Evolutionary conservation across 1,284 basidiomycete genomes (phyloP), one percentile per base, ranked within the genome.

Genomic region (Leccinum fuscescens): DNA sequence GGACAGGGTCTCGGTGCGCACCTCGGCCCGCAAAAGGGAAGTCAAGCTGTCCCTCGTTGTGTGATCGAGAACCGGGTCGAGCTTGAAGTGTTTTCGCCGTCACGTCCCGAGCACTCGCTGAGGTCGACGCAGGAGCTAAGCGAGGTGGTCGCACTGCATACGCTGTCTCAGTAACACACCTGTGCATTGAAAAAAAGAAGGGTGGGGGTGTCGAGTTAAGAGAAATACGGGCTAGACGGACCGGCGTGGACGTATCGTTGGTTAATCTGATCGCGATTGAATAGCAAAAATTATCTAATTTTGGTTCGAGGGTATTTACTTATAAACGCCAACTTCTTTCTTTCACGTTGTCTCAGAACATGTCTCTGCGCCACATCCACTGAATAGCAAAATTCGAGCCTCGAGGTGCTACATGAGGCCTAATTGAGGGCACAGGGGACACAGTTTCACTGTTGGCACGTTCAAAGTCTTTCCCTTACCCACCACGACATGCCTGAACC

Each of bases 341-440:
- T 59, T 68, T 71, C 70, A 64, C 67, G 48, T 62, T 62, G 60
- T 65, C 57, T 62, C 48, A 27, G 56, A 67, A 69, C 31, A 63
- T 64, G 70, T 37, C 62, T 49, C 57, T 52, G 54, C 69, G 64
- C 66, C 67, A 71, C 73, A 69, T 50, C 48, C 62, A 57, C 58
- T 50, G 61, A 58, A 49, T 60, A 58, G 57, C 39, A 49, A 59
- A 46, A 22, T 31, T 55, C 24, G 52, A 37, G 63, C 71, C 73
- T 75, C 67, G 72, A 75, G 71, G 42, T 39, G 60, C 39, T 58
- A 58, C 68, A 69, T 33, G 69, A 68, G 69, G 70, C 46, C 46
- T 48, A 22, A 48, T 48, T 48, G 46, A 48, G 46, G 46, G 46
- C 46, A 22, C 46, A 48, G 46, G 46, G 46, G 14, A 22, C 46